These are phyloP conservation scores for Trichoderma reesei DNA, from an alignment of 495 filamentous ascomycete species.

Conservation along the genomic window DNA sequence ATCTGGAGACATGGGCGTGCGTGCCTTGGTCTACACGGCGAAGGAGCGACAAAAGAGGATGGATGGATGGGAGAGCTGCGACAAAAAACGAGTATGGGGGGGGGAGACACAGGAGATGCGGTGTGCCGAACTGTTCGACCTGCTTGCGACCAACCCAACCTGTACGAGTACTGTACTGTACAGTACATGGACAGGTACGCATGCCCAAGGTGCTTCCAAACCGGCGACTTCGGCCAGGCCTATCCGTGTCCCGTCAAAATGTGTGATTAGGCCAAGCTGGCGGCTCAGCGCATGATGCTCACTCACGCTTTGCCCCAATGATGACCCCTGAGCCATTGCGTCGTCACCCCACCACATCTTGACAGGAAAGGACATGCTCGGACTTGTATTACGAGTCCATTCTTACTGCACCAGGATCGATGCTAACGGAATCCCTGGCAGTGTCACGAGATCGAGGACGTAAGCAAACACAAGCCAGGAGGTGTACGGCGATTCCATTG, in stretches of 20 bases:
- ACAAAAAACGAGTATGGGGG: neutral
- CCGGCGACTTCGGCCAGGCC: neutral
- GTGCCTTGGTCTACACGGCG: neutral
- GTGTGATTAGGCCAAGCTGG: neutral
- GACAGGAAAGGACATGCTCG: neutral
- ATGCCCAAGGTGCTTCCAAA: neutral
- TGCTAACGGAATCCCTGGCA: too few species aligned
- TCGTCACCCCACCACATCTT: neutral
- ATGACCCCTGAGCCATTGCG: conserved; percentile 1
- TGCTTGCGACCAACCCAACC: neutral
- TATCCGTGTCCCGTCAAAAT: neutral
- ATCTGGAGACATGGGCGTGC: neutral
- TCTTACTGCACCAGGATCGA: neutral
- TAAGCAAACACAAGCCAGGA: neutral
- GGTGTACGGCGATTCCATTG: neutral
- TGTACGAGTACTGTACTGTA: too few species aligned
- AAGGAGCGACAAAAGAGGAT: neutral
- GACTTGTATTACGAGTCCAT: neutral
- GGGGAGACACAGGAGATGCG: neutral
- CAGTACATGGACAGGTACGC: neutral
- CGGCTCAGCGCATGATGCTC: neutral
- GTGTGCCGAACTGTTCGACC: neutral
- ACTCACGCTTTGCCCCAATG: neutral
- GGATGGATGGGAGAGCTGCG: neutral
- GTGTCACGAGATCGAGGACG: neutral